A percentile compares a stretch with the other conserved stretches of the same genome.
These are phyloP conservation scores for Colletotrichum phormii DNA, from an alignment of 2,329 filamentous ascomycete species.

Conservation along the genomic window DNA sequence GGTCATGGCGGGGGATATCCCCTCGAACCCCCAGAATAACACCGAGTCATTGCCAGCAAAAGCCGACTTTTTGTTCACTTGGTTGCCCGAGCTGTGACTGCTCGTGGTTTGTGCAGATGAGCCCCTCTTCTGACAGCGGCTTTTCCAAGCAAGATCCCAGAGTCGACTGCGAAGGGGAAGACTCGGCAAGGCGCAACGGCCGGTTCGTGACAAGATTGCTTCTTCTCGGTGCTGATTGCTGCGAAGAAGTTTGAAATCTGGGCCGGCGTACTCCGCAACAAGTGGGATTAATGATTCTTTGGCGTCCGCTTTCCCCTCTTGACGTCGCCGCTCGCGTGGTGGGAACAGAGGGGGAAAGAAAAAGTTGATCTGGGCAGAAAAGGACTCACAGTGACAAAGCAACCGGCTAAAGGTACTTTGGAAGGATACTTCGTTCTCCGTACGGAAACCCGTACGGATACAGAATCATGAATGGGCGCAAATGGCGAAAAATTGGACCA, in stretches of 20 bases:
- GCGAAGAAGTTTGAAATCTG: constrained; percentile 15
- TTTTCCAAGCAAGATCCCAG: constrained; percentile 29
- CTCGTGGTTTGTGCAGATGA: constrained; percentile 23
- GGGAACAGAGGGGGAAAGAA: neutral
- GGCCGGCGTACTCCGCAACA: constrained; percentile 23
- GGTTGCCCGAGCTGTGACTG: neutral
- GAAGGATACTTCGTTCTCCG: neutral
- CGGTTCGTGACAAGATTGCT: constrained; percentile 9
- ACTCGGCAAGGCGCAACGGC: neutral
- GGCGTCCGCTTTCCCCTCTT: neutral
- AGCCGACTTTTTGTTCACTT: neutral
- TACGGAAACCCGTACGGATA: too few relatives aligned
- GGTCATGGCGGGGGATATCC: constrained; percentile 19
- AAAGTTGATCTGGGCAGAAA: constrained; percentile 18
- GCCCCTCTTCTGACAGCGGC: constrained; percentile 23
- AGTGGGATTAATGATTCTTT: constrained; percentile 25
- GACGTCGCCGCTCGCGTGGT: neutral
- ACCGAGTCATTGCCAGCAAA: constrained; percentile 22
- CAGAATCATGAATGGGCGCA: neutral
- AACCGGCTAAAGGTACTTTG: neutral
- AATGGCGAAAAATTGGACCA: neutral
- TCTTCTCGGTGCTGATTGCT: constrained; percentile 18
- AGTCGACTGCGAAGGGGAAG: constrained; percentile 26
- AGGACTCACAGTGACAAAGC: constrained; percentile 32
- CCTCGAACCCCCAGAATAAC: constrained; percentile 12